phyloP scores from a whole-genome alignment of 2,329 filamentous ascomycete genomes.

The Fragosphaeria purpurea region DNA sequence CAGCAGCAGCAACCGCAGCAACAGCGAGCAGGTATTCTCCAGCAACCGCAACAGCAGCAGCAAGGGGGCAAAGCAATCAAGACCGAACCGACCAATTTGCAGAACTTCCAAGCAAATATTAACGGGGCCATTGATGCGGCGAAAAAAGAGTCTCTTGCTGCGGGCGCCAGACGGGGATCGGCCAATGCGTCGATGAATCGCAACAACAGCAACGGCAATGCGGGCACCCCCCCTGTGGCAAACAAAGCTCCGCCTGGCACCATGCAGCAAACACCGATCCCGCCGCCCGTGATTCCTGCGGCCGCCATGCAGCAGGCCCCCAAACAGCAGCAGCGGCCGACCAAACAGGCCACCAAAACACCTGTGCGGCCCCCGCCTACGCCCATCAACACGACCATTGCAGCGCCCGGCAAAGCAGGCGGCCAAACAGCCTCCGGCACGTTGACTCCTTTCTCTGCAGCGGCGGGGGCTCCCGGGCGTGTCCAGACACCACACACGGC shows the following conservation, averaged over 20 bases:
- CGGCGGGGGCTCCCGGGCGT: conserved; percentile 17
- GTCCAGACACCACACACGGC: conserved; percentile 40
- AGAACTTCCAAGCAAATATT: conserved; percentile 27
- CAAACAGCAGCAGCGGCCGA: conserved; percentile 15
- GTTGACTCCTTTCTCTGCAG: conserved; percentile 35
- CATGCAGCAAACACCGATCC: conserved; percentile 14
- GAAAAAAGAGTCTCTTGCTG: conserved; percentile 31
- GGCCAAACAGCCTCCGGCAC: conserved; percentile 34
- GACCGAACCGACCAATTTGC: conserved; percentile 20
- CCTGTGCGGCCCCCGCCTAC: conserved; percentile 22
- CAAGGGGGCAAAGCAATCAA: conserved; percentile 16
- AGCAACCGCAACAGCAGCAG: conserved; percentile 2
- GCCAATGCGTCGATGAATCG: conserved; percentile 9
- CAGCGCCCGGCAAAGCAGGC: conserved; percentile 23
- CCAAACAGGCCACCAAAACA: conserved; percentile 14
- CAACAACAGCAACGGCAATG: conserved; percentile 6
- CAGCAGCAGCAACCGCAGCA: conserved; percentile 14
- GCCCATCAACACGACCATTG: conserved; percentile 39
- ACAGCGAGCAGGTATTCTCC: conserved; percentile 4
- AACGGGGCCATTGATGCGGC: conserved; percentile 36
- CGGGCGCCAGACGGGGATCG: conserved; percentile 17
- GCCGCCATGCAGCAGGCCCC: conserved; percentile 10
- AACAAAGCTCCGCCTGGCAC: conserved; percentile 5
- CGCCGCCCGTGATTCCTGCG: conserved; percentile 13
- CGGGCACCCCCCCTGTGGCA: neutral